Evolutionary conservation across 169 alveolate species (phyloP).

Genomic region (Plasmodium relictum): DNA sequence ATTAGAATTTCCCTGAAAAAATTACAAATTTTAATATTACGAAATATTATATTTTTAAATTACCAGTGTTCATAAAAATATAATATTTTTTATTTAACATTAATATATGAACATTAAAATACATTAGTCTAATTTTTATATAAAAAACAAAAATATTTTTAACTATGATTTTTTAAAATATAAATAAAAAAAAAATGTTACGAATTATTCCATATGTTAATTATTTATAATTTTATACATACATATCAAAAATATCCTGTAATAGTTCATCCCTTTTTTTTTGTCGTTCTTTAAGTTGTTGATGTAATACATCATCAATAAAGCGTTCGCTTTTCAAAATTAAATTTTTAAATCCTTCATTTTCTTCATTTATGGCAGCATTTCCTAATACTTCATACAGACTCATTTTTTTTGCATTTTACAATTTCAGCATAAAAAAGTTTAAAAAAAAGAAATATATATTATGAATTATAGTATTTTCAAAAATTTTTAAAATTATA

Average conservation of each 20-base stretch:
- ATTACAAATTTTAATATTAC: background rate
- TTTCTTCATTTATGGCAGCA: constrained; percentile 67
- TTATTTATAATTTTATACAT: constrained; percentile 9
- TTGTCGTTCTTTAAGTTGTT: constrained; percentile 63
- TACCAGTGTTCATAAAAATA: too few relatives aligned
- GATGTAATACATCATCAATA: constrained; percentile 73
- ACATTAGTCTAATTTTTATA: too few relatives aligned
- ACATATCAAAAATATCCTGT: constrained; percentile 77
- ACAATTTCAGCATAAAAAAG: background rate
- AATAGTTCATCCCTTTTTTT: constrained; percentile 74
- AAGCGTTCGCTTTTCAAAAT: constrained; percentile 73
- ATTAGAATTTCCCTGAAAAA: constrained; percentile 67
- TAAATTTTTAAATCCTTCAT: constrained; percentile 39
- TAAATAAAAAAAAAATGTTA: background rate
- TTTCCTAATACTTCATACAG: constrained; percentile 54
- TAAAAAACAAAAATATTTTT: too few relatives aligned
- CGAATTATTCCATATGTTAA: background rate
- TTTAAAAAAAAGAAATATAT: background rate
- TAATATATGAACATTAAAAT: background rate
- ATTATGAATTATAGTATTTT: too few relatives aligned
- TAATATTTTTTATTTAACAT: too few relatives aligned
- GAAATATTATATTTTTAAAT: background rate
- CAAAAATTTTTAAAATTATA: too few relatives aligned
- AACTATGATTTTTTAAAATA: background rate
- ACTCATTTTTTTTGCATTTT: constrained; percentile 38